Base-by-base conservation (phyloP, 179 eudicot species). In the Beta lomatogona region DNA sequence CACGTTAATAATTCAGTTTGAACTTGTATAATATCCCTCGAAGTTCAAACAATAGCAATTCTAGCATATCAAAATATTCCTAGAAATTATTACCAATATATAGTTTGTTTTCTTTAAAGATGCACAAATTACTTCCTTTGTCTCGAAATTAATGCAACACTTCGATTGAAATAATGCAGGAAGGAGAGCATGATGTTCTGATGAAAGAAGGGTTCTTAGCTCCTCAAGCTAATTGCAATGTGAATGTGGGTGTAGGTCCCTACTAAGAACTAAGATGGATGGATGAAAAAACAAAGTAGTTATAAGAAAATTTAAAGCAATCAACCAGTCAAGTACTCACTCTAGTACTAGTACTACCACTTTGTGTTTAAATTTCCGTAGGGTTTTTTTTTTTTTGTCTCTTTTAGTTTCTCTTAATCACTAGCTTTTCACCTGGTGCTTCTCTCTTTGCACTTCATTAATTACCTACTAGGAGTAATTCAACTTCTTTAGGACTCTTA, bases 131-230 rank as follows among this genome's bases (percentile, higher is more conserved):
- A 36, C 41, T 36, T 36, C 3, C 41, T 36, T 2, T 36, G 41
- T 1, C 3, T 36, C 41, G 3, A 36, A 36, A 36, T 36, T 36
- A 36, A 36, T 36, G 41, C 41, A 36, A 36, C 41, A 36, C 41
- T 36, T 36, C 2, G 41, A 36, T 36, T 36, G 41, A 36, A 36
- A 36, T 36, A 36, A 16, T 88, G 87, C 82, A 94, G 98, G 98
- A 93, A 85, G 97, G 87, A 76, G 98, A 94, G 58, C 96, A 93
- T 68, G 85, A 80, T 75, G 84, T 83, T 46, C 79, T 91, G 78
- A 92, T 94, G 92, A 94, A 93, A 82, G 98, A 94, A 85, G 97
- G 96, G 75, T 92, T 88, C 82, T 86, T 92, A 73, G 88, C 89
- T 6, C 80, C 90, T 74, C 85, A 74, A 82, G 79, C 85, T 4